Evolutionary conservation across 768 basidiomycete genomes (phyloP).

Genomic region (Lactifluus hygrophoroides): DNA sequence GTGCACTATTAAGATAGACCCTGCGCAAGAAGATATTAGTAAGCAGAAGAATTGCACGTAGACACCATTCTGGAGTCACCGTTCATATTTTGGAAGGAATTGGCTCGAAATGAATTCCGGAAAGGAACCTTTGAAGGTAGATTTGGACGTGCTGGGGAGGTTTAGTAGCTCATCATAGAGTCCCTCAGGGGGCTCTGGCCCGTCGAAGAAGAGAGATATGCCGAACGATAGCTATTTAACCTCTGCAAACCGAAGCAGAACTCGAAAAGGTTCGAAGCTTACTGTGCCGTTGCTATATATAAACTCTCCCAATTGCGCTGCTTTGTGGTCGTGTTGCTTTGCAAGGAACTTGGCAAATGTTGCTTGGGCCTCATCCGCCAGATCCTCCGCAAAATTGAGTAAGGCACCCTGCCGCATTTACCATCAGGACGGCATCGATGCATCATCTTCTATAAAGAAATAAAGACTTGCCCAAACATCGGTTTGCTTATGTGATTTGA

Average conservation of each 20-base stretch:
- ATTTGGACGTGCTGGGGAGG: not conserved
- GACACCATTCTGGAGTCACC: not conserved
- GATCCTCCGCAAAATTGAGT: not conserved
- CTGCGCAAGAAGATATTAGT: not conserved
- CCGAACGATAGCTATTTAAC: not conserved
- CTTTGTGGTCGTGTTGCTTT: not conserved
- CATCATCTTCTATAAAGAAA: not conserved
- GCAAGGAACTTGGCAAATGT: not conserved
- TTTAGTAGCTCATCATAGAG: constrained; percentile 6
- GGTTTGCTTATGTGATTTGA: constrained; percentile 1
- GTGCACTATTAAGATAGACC: not conserved
- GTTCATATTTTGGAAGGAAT: not conserved
- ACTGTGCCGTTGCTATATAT: not conserved
- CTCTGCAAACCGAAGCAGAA: no score
- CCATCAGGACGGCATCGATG: no score
- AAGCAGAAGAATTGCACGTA: not conserved
- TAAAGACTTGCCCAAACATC: constrained; percentile 6
- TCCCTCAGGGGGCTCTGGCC: not conserved
- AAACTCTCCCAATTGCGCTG: not conserved
- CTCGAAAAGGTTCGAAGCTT: not conserved
- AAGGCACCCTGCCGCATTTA: not conserved
- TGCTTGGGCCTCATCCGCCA: not conserved
- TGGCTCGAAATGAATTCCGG: not conserved
- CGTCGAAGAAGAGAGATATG: constrained; percentile 4
- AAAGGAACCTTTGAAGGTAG: not conserved